Conservation (phyloP, 2,329 filamentous ascomycete genomes). For the Fusarium pseudoanthophilum region DNA sequence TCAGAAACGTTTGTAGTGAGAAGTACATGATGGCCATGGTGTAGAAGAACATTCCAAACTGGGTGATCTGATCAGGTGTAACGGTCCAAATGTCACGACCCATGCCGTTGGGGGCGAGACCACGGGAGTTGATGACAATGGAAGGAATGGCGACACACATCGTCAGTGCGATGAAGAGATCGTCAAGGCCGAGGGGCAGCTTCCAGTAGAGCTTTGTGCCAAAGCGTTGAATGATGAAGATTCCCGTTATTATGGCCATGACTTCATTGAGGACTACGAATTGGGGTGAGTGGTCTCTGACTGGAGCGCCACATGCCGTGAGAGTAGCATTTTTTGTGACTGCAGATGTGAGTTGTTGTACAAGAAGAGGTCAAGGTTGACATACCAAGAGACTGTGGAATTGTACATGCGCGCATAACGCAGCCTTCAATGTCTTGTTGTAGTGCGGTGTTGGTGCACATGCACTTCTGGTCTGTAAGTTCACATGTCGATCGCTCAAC, state of each 20-base stretch:
- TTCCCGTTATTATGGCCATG: constrained; percentile 49
- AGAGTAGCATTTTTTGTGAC: constrained; percentile 43
- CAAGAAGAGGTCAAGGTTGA: not conserved
- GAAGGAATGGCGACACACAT: constrained; percentile 45
- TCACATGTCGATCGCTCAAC: constrained; percentile 44
- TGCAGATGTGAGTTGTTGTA: constrained; percentile 6
- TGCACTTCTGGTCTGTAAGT: constrained; percentile 44
- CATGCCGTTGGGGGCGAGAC: constrained; percentile 54
- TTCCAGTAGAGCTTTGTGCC: constrained; percentile 49
- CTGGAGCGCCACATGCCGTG: constrained; percentile 43
- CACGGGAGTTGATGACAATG: constrained; percentile 47
- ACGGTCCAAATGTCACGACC: constrained; percentile 64
- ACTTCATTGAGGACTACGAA: constrained; percentile 35
- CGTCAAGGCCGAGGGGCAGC: constrained; percentile 52
- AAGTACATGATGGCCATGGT: constrained; percentile 59
- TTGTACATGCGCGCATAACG: constrained; percentile 44
- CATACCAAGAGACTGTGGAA: constrained; percentile 49
- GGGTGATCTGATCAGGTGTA: constrained; percentile 52
- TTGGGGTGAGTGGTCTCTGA: constrained; percentile 46
- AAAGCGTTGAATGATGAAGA: constrained; percentile 57
- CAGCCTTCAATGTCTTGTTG: constrained; percentile 43
- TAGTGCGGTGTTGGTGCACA: constrained; percentile 46
- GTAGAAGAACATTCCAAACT: constrained; percentile 57
- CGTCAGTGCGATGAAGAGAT: constrained; percentile 49
- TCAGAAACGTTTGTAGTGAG: constrained; percentile 56